Percentiles rank a stretch among this genome's conserved stretches.
These are phyloP conservation scores for Grammothele lineata DNA, from an alignment of 768 basidiomycete species.

Conservation along the genomic window DNA sequence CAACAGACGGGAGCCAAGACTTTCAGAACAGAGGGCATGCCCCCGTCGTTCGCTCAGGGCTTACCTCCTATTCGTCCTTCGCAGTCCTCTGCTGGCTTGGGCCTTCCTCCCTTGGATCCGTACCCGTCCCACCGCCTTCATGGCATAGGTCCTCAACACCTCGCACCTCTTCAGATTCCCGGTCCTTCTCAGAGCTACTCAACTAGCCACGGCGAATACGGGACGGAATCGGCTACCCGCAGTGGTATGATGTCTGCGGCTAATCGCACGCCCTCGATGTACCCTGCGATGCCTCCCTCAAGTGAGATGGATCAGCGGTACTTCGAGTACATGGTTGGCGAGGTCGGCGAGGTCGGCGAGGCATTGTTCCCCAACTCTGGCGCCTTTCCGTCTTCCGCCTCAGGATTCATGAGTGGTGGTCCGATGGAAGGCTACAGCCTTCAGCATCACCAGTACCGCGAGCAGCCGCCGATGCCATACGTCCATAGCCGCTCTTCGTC, in stretches of 20 bases:
- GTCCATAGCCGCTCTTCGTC: too few relatives aligned
- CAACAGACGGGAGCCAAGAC: constrained; percentile 27
- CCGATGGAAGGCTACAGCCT: too few relatives aligned
- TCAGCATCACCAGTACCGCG: constrained; percentile 1
- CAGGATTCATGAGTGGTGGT: background rate
- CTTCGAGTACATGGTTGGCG: constrained; percentile 5
- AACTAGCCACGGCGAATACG: background rate
- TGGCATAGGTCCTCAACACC: background rate
- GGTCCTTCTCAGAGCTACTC: background rate
- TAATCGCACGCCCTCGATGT: background rate
- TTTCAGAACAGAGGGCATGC: too few relatives aligned
- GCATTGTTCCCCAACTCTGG: background rate
- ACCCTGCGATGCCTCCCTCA: background rate
- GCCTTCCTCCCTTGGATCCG: background rate
- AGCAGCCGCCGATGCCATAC: background rate
- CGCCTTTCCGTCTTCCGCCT: background rate
- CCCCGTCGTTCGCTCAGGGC: constrained; percentile 6
- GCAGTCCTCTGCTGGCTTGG: background rate
- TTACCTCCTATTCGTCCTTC: constrained; percentile 7
- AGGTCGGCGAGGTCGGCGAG: constrained; percentile 1
- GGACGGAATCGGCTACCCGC: background rate
- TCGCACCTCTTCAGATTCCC: constrained; percentile 6
- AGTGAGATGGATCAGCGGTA: constrained; percentile 5
- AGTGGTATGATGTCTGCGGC: background rate
- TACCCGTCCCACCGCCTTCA: constrained; percentile 2